phyloP scores from a whole-genome alignment of 2,329 filamentous ascomycete genomes.

The Colletotrichum coccodes region DNA sequence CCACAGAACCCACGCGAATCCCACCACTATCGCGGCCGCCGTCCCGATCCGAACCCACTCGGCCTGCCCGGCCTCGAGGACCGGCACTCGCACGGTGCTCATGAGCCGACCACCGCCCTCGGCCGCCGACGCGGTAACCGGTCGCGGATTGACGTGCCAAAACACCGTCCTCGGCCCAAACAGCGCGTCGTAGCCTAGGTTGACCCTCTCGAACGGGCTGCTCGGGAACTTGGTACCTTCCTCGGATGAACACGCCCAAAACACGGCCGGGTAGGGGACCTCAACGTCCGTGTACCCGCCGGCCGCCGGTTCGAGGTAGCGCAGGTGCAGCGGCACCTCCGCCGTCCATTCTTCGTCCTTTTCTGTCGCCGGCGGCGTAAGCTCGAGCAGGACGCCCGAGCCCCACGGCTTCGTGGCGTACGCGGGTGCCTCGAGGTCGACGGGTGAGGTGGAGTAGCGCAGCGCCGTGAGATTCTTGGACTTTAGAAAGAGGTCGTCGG shows the following conservation, averaged over 20 bases:
- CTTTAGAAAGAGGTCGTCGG: conserved; percentile 78
- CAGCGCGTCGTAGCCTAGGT: conserved; percentile 85
- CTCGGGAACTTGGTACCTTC: conserved; percentile 73
- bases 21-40: conserved; percentile 65
- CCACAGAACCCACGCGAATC: conserved; percentile 77
- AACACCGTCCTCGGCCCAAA: conserved; percentile 84
- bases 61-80: conserved; percentile 65
- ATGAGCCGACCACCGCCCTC: conserved; percentile 51
- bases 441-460: conserved; percentile 76
- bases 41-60: conserved; percentile 65
- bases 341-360: conserved; percentile 66
- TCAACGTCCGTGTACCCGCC: conserved; percentile 64
- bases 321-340: conserved; percentile 84
- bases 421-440: conserved; percentile 90
- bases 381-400: conserved; percentile 78
- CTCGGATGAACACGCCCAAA: conserved; percentile 86
- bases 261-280: conserved; percentile 85
- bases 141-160: conserved; percentile 76
- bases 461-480: conserved; percentile 82
- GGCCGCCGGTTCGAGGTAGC: conserved; percentile 76
- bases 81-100: conserved; percentile 70
- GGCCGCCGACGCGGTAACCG: conserved; percentile 37
- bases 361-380: conserved; percentile 63
- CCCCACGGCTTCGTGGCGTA: conserved; percentile 85
- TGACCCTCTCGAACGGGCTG: conserved; percentile 87